Base-by-base conservation (phyloP, 2,329 filamentous ascomycete species). In the Leptodontidium sp. region DNA sequence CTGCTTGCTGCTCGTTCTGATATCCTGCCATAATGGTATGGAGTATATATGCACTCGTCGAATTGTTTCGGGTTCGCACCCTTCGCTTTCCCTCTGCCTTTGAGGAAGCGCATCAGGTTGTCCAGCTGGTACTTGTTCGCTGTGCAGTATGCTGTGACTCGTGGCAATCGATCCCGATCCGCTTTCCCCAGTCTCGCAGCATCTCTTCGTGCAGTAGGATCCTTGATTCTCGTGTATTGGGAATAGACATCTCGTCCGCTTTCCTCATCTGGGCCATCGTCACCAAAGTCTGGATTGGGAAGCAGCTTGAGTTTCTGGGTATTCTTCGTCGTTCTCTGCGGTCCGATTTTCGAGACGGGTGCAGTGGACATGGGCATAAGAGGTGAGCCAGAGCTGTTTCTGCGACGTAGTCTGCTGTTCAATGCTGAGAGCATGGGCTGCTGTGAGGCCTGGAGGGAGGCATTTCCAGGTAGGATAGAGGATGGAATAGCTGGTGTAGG, bases 241-340 rank as follows among this genome's bases (percentile, higher is more conserved):
- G 94, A 95, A 82, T 99, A 99, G 40, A 99, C 96, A 79, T 99
- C 96, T 72, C 94, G 86, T 11, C 94, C 94, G 76, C 93, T 96
- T 80, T 98, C 95, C 77, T 97, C 95, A 71, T 98, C 94, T 72
- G 84, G 74, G 21, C 85, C 89, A 53, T 94, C 93, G 32, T 93
- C 91, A 45, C 88, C 93, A 55, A 93, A 86, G 68, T 97, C 93
- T 0, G 94, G 94, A 77, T 96, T 96, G 0, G 96, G 96, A 17
- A 99, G 84, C n/a, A 99, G 87, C 82, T 99, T 99, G 70, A 99
- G 86, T 83, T 99, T 99, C 83, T 98, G 94, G 1, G 93, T 93
- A 72, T 93, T 98, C 81, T 97, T 97, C 29, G 94, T 97, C 67
- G 94, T 98, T 80, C 96, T 86, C 79, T 99, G 96, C 0, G 96